Evolutionary conservation across 1,139 yeast species (phyloP), one percentile per base, ranked within the genome.

Genomic region (Hanseniaspora sp.): DNA sequence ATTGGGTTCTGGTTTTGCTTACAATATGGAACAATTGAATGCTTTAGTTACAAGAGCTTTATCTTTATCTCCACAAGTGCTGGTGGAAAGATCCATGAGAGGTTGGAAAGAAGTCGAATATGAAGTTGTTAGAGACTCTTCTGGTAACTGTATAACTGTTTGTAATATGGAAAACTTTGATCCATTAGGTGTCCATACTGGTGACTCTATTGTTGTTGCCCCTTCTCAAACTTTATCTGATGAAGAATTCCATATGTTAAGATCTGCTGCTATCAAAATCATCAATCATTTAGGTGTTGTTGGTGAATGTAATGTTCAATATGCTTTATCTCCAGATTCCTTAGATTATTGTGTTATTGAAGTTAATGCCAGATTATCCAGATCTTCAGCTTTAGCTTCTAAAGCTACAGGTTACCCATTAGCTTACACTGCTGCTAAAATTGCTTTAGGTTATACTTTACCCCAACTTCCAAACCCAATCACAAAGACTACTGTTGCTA

Each of bases 91-190:
- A 74, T 90, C 97, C 5, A 75, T 92, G 71, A 92, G 90, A 75
- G 98, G 98, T 60, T 92, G 98, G 98, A 92, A 92, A 70, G 98
- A 92, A 74, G 94, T 92, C 57, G 98, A 92, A 74, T 92, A 92
- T 71, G 98, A 92, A 74, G 98, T 92, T 61, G 98, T 92, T 56
- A 86, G 98, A 71, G 98, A 92, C 71, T 79, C 95, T 64, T 90
- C 84, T 58, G 96, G 84, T 61, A 92, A 92, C 77, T 92, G 98
- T 79, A 92, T 92, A 67, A 92, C 98, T 48, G 98, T 92, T 53
- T 92, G 98, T 77, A 92, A 92, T 72, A 92, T 92, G 98, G 98
- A 92, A 74, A 92, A 92, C 74, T 92, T 92, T 63, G 98, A 92
- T 71, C 98, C 98, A 47, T 79, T 92, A 64, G 98, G 98, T 63